These are phyloP conservation scores for Saturnispora galanensis DNA, from an alignment of 805 yeast species.

Conservation along the genomic window DNA sequence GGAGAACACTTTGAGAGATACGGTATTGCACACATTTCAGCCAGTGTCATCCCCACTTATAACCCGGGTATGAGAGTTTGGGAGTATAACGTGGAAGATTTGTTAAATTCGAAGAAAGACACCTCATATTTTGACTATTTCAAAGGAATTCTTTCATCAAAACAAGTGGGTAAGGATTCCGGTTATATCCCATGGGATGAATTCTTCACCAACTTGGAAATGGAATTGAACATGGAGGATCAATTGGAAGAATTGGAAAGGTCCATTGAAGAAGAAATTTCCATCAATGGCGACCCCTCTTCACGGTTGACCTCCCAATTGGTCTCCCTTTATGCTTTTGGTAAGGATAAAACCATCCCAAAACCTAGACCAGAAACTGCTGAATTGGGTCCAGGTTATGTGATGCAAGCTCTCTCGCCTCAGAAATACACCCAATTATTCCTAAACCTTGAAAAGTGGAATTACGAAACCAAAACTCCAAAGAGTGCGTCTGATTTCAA, in stretches of 20 bases:
- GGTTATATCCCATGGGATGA: constrained; percentile 9
- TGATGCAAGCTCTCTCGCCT: constrained; percentile 64
- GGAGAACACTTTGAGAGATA: constrained; percentile 47
- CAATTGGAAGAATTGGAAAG: constrained; percentile 4
- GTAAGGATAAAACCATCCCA: constrained; percentile 52
- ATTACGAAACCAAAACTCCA: constrained; percentile 23
- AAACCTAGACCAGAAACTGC: constrained; percentile 43
- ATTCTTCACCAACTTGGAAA: constrained; percentile 9
- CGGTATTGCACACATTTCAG: constrained; percentile 57
- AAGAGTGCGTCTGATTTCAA: constrained; percentile 35
- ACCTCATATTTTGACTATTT: constrained; percentile 2
- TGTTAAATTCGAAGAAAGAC: not conserved
- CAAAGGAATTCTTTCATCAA: constrained; percentile 25
- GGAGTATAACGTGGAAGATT: constrained; percentile 57
- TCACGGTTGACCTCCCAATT: constrained; percentile 6
- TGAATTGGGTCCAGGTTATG: constrained; percentile 68
- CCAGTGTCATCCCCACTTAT: constrained; percentile 76
- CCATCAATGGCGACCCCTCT: not conserved
- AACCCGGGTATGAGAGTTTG: constrained; percentile 77
- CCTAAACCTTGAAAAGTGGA: constrained; percentile 40
- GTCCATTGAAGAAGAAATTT: constrained; percentile 5
- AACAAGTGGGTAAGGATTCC: constrained; percentile 21
- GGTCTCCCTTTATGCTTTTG: constrained; percentile 7
- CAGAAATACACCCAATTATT: constrained; percentile 63
- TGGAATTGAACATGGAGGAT: constrained; percentile 6